Evolutionary conservation across 2,329 filamentous ascomycete genomes (phyloP).

Genomic region (Sporothrix mexicana): DNA sequence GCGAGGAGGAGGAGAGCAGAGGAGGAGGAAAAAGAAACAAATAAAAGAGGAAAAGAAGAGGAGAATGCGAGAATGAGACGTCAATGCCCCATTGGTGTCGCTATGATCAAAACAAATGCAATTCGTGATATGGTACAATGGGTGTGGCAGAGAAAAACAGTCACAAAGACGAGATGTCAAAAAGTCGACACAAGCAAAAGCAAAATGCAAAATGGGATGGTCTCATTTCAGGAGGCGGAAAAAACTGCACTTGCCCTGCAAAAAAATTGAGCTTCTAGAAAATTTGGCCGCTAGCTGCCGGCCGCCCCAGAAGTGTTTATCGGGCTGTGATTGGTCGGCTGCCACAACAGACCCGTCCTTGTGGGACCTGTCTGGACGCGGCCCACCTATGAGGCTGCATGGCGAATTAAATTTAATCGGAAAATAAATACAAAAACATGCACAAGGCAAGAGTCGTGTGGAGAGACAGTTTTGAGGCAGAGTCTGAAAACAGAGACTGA

Average conservation of each 20-base stretch:
- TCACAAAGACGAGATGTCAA: background rate
- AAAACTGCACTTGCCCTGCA: conserved; percentile 20
- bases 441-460: too few species aligned
- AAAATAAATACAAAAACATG: conserved; percentile 22
- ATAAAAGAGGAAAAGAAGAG: background rate
- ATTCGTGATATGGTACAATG: background rate
- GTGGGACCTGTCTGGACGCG: background rate
- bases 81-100: conserved; percentile 22
- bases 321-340: background rate
- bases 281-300: conserved; percentile 20
- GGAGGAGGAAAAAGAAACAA: conserved; percentile 16
- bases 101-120: conserved; percentile 7
- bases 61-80: background rate
- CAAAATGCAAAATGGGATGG: background rate
- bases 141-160: background rate
- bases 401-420: conserved; percentile 23
- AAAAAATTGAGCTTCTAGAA: conserved; percentile 11
- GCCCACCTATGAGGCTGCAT: conserved; percentile 9
- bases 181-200: background rate
- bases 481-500: background rate
- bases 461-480: background rate
- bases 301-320: background rate
- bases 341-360: background rate
- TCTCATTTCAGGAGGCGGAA: conserved; percentile 25
- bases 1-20: conserved; percentile 29